Percentiles rank a stretch among this genome's conserved stretches.
phyloP scores from a whole-genome alignment of 2,329 filamentous ascomycete species.

The Neoascochyta sp. region DNA sequence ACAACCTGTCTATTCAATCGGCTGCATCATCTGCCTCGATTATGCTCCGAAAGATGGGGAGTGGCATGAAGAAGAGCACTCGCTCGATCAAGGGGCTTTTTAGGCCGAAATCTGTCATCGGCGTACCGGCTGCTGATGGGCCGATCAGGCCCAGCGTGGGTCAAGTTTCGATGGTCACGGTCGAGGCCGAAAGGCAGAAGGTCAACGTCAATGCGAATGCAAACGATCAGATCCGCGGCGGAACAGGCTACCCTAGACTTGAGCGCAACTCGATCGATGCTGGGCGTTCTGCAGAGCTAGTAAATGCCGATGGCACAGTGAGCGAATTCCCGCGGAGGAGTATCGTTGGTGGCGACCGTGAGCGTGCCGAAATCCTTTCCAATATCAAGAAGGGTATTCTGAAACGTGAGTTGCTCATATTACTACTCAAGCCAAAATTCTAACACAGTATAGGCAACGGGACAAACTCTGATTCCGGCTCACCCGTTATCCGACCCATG shows the following conservation, averaged over 20 bases:
- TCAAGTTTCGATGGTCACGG: slow-evolving; percentile 92
- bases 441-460: slow-evolving; percentile 39
- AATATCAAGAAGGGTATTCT: slow-evolving; percentile 93
- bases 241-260: slow-evolving; percentile 77
- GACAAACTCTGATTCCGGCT: slow-evolving; percentile 62
- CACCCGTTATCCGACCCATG: slow-evolving; percentile 61
- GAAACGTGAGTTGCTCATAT: slow-evolving; percentile 63
- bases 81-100: slow-evolving; percentile 91
- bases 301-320: slow-evolving; percentile 33
- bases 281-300: slow-evolving; percentile 44
- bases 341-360: slow-evolving; percentile 84
- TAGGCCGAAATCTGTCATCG: slow-evolving; percentile 86
- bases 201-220: slow-evolving; percentile 73
- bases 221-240: slow-evolving; percentile 64
- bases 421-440: slow-evolving; percentile 6
- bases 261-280: slow-evolving; percentile 79
- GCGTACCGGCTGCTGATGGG: slow-evolving; percentile 67
- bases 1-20: slow-evolving; percentile 88
- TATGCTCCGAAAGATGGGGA: slow-evolving; percentile 98
- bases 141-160: slow-evolving; percentile 67
- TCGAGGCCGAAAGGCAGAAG: slow-evolving; percentile 84
- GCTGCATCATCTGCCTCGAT: slow-evolving; percentile 86
- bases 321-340: slow-evolving; percentile 69
- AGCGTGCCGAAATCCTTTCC: slow-evolving; percentile 85
- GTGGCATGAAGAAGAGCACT: slow-evolving; percentile 92